Conservation (phyloP, 345 rosid species). For the Populus euphratica region DNA sequence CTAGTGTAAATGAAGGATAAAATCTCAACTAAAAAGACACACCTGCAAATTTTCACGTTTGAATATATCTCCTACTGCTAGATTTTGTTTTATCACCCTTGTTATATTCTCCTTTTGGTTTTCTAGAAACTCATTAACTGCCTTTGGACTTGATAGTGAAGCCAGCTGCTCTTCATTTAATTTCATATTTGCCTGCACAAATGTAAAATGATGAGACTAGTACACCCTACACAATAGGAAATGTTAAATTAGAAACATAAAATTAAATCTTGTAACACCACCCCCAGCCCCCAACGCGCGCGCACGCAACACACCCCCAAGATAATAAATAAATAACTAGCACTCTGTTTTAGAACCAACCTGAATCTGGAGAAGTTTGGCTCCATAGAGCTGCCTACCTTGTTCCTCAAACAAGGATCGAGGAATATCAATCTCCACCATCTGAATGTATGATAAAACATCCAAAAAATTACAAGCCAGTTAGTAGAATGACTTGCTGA, state of each 20-base stretch:
- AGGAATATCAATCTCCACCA: constrained; percentile 89
- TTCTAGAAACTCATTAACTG: constrained; percentile 73
- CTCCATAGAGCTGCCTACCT: constrained; percentile 91
- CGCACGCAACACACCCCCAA: too few relatives aligned
- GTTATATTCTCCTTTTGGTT: constrained; percentile 61
- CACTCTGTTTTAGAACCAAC: constrained; percentile 25
- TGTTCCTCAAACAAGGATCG: constrained; percentile 87
- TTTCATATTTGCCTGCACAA: constrained; percentile 62
- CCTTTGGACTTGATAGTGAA: constrained; percentile 70
- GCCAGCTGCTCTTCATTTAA: constrained; percentile 73
- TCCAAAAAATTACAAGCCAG: background rate
- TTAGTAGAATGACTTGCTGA: background rate
- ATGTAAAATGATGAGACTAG: background rate
- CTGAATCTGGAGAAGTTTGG: constrained; percentile 83
- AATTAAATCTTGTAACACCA: too few relatives aligned
- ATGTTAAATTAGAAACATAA: too few relatives aligned
- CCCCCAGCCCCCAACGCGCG: background rate
- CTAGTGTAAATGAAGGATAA: background rate
- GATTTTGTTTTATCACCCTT: constrained; percentile 61
- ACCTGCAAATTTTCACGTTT: constrained; percentile 78
- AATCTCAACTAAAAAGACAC: constrained; percentile 18
- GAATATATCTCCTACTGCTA: constrained; percentile 75
- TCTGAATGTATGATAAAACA: constrained; percentile 36
- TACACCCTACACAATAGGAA: too few relatives aligned
- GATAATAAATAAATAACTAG: background rate